Percentiles rank a stretch among this genome's conserved stretches.
Conservation (phyloP, 345 rosid species). For the Carallia brachiata region DNA sequence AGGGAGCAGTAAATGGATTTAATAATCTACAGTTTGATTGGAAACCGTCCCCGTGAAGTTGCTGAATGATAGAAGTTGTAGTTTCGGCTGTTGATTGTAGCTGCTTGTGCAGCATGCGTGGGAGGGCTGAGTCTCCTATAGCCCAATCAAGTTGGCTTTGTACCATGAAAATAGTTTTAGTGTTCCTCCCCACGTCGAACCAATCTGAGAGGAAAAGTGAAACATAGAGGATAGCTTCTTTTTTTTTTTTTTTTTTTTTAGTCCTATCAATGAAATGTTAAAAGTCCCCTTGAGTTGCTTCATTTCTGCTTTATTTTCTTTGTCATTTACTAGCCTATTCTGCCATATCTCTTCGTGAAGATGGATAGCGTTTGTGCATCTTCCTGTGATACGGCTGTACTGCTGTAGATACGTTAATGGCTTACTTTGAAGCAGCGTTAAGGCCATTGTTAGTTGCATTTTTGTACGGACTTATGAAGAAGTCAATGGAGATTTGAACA, state of each 20-base stretch:
- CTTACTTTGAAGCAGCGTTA: neutral
- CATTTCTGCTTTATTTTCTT: conserved; percentile 12
- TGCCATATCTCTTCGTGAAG: neutral
- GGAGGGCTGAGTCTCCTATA: conserved; percentile 25
- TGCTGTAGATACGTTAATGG: neutral
- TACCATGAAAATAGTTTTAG: conserved; percentile 24
- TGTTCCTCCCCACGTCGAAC: conserved; percentile 44
- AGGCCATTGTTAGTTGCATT: neutral
- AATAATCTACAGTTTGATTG: conserved; percentile 82
- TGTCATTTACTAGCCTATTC: conserved; percentile 13
- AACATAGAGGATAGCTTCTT: conserved; percentile 45
- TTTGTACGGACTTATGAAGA: too few relatives aligned
- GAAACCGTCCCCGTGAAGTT: conserved; percentile 59
- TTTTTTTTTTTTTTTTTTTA: neutral
- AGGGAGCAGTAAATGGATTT: conserved; percentile 74
- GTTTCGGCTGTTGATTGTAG: conserved; percentile 22
- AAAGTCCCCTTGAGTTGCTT: conserved; percentile 30
- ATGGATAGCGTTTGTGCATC: too few relatives aligned
- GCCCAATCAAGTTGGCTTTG: conserved; percentile 31
- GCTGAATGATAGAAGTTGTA: neutral
- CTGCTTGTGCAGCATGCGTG: conserved; percentile 35
- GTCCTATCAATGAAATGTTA: conserved; percentile 44
- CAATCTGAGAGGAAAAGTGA: conserved; percentile 39
- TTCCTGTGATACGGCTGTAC: neutral
- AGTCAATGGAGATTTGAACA: too few relatives aligned